Evolutionary conservation across 768 basidiomycete species (phyloP), one percentile per base, ranked within the genome.

Genomic region (Lactarius sanguifluus): DNA sequence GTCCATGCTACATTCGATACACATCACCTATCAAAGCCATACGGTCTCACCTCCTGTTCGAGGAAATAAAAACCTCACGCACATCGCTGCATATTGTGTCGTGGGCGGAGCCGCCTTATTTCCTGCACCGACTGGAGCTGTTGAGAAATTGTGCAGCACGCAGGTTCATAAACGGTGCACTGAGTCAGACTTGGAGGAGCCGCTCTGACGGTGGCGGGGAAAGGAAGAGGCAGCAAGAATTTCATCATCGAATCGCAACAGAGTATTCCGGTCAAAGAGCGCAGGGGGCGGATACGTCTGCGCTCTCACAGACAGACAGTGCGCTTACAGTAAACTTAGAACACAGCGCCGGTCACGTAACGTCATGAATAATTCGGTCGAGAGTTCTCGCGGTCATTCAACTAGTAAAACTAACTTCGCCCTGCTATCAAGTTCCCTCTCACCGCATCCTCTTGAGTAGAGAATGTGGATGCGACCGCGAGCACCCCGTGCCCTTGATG

Each of bases 1-100:
- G 16, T 57, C 45, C 23, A 68, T 64, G 12, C 10, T 10, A 16
- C 62, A 59, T 2, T 64, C 61, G 59, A 69, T 69, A 36, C 65
- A 64, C 59, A 69, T 62, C 25, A 36, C 61, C 68, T 69, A 10
- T 57, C 45, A 9, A 16, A 4, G 5, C 8, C 12, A 40, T 36
- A 32, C 32, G 5, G 32, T 32, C 32, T 36, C 34, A 36, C 2
- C 10, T 12, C 34, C 34, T 12, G 10, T 36, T 36, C 34, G 34
- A 36, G 34, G 34, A 36, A 36, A 9, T 3, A n/a, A 45, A 45
- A 23, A 12, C 4, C 4, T 8, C 12, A 50, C 64, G 55, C 40
- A 38, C 67, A 34, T n/a, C 16, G 7, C 28, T 66, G 34, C 67
- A 66, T 36, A 41, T 4, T 1, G n/a, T 41, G 38, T 66, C 65